phyloP scores from a whole-genome alignment of 2,329 filamentous ascomycete species.

The Cladophialophora exuberans region DNA sequence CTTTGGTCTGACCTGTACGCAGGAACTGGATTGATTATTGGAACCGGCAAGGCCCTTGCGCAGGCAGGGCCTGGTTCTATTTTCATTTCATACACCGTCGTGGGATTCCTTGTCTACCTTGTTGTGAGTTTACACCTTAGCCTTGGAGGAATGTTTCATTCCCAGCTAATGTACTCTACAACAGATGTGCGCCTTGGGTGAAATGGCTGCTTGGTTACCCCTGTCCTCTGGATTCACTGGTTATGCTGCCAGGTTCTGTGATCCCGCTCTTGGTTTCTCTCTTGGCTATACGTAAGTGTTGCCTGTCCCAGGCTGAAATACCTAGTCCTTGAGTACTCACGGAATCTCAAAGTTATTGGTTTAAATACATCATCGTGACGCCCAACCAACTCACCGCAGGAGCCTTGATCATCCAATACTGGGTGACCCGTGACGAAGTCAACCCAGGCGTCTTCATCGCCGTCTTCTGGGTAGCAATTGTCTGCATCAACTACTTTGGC shows the following conservation, averaged over 20 bases:
- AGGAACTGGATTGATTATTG: slow-evolving; percentile 56
- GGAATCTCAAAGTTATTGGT: slow-evolving; percentile 53
- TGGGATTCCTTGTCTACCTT: slow-evolving; percentile 68
- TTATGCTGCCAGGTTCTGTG: slow-evolving; percentile 77
- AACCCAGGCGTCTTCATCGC: slow-evolving; percentile 82
- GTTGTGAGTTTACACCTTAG: no score
- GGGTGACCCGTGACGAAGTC: slow-evolving; percentile 66
- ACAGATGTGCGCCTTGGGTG: slow-evolving; percentile 80
- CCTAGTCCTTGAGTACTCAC: no score
- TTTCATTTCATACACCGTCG: slow-evolving; percentile 48
- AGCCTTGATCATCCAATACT: slow-evolving; percentile 78
- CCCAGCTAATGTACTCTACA: no score
- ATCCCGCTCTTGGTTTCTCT: slow-evolving; percentile 79
- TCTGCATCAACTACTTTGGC: slow-evolving; percentile 71
- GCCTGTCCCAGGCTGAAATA: slow-evolving; percentile 22
- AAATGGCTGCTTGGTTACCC: slow-evolving; percentile 84
- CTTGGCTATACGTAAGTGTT: slow-evolving; percentile 68
- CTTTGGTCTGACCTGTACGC: neutral
- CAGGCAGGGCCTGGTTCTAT: slow-evolving; percentile 48
- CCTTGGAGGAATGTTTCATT: no score
- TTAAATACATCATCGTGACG: slow-evolving; percentile 82
- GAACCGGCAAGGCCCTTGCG: slow-evolving; percentile 70
- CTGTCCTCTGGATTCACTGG: slow-evolving; percentile 78
- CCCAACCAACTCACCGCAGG: slow-evolving; percentile 83
- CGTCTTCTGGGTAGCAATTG: slow-evolving; percentile 65